Base-by-base conservation (phyloP, 1,284 basidiomycete species). In the Gymnopus androsaceus region DNA sequence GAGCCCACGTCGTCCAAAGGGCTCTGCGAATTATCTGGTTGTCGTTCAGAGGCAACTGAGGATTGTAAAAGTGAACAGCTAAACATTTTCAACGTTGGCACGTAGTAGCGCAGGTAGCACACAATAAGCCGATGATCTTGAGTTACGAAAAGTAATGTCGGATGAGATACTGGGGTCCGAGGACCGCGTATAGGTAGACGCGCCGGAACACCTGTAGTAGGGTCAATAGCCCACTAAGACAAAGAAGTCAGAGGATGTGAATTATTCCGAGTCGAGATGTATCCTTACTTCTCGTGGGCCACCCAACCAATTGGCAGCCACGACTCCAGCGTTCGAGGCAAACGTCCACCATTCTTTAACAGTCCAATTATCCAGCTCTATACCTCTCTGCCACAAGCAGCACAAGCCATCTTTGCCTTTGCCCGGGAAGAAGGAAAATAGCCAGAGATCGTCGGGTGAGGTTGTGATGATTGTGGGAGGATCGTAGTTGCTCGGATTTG, bases 371-470 rank as follows among this genome's bases (percentile, higher is more conserved):
- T 91, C 86, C 31, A 87, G 66, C 59, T 80, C 78, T 9, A 67
- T 52, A 3, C 77, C 80, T 49, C 79, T 77, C 51, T 73, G 75
- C 89, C 89, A 92, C 12, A 90, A 61, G 63, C 88, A 90, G 4
- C 78, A 83, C 28, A 80, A 66, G 6, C 87, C 84, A 48, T 83
- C 81, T 1, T 69, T 64, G 27, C 76, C 76, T 30, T 70, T 72
- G 31, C 83, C 75, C 11, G 88, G 85, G 64, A 88, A 91, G 66
- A 84, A 91, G 2, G 88, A 88, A 65, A 90, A 91, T 2, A 92
- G 65, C 80, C 81, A 85, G 42, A 79, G 74, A 54, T 84, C 83
- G 25, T 74, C 72, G 1, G 85, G 77, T 11, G 83, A 81, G 23
- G 82, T 75, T 7, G 80, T 78, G 50, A 92, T 81, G 15, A 86